Base-by-base conservation (phyloP, 2,329 filamentous ascomycete species). In the Pezicula carpinea region DNA sequence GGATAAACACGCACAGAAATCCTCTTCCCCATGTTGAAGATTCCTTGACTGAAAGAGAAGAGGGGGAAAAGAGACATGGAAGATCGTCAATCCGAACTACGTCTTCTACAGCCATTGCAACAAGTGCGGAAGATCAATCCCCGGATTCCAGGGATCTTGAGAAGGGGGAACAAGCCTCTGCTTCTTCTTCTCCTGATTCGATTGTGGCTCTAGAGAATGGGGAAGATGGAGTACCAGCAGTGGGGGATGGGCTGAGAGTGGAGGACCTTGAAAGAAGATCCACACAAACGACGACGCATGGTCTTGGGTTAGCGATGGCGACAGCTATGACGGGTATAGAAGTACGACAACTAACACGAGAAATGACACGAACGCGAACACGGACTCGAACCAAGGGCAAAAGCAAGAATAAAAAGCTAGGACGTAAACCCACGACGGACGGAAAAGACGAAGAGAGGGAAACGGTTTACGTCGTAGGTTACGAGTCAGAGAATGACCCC, bases 381-480 rank as follows among this genome's bases (percentile, higher is more conserved):
- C 21, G 36, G 42, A 26, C 39, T 11, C 14, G 32, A 17, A 8
- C 29, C 40, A 23, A 18, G 41, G 47, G 39, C 38, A 15, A 39
- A 14, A 21, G 29, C 18, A 19, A 35, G 3, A 47, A 44, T 17
- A 45, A 45, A 3, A 48, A 47, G 34, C 18, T 8, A 22, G 23
- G 15, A 38, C 18, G 14, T 2, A 40, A 36, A n/a, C 14, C n/a
- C 19, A 32, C 22, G 5, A 36, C 43, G 19, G 14, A 42, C 8
- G 26, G 51, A 29, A 52, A 52, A 14, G 46, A 15, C n/a, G 4
- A 31, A 21, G 29, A 34, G 15, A 32, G 48, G 40, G 55, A 59
- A 33, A 55, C 34, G 21, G 63, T 70, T 23, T 67, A 69, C 39
- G 56, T 73, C 6, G 69, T 72, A 26, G 64, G 61, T n/a, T 72